Evolutionary conservation across 768 basidiomycete genomes (phyloP), one percentile per base, ranked within the genome.

Genomic region (Leccinum incarnatum): DNA sequence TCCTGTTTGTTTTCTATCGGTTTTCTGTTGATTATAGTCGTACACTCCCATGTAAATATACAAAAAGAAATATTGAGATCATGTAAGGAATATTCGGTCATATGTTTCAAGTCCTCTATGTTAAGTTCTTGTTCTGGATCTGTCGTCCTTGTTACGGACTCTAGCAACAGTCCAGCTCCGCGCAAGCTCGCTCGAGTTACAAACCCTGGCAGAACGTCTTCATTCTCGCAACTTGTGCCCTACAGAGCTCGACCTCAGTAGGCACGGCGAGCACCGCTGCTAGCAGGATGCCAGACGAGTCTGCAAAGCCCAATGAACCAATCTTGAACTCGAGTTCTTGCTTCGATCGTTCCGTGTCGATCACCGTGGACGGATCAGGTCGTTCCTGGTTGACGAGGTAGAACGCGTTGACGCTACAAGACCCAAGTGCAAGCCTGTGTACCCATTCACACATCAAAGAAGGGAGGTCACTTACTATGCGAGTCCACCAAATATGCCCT

Each of bases 401-500:
- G 72, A 89, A 95, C 10, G 87, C 90, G 66, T 93, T 95, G 51
- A 95, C 93, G 64, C 91, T 92, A 52, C n/a, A 66, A 29, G 50
- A 29, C 7, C 27, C 42, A 21, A 11, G 30, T 2, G 37, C 59
- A 48, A 59, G 45, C 17, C 12, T 32, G 21, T 23, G 23, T 51
- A 2, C 17, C 30, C 51, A 10, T 14, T 29, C 42, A 40, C 32
- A 2, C 27, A 11, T 1, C 12, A 27, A 21, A 9, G 3, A 1
- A n/a, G 25, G 12, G 30, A 12, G 17, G 9, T 56, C 4, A 52
- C 90, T 70, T 66, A 93, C 92, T 97, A 98, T 15, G 93, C 93
- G 11, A 89, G 79, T 5, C 96, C 96, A 30, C 96, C 96, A 62
- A 93, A 96, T 47, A 97, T 79, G 3, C 96, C 96, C 71, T 99